A percentile compares a stretch with the other conserved stretches of the same genome.
Conservation (phyloP, 2,329 filamentous ascomycete genomes). For the Aspergillus ruber region DNA sequence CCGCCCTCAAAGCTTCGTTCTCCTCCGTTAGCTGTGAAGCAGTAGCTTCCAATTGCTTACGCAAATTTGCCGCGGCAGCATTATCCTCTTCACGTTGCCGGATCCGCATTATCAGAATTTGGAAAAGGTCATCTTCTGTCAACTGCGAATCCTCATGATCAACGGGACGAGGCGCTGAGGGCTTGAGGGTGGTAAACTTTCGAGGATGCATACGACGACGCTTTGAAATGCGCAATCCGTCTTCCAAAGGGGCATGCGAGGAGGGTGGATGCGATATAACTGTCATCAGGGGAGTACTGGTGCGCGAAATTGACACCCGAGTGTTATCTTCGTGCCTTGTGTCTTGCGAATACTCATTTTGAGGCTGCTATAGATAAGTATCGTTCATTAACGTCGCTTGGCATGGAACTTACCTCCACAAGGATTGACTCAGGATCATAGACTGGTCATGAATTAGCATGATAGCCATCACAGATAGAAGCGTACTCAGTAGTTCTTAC, state of each 20-base stretch:
- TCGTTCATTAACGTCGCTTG: too few relatives aligned
- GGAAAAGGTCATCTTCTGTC: slow-evolving; percentile 31
- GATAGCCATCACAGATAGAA: too few relatives aligned
- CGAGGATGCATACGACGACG: slow-evolving; percentile 5
- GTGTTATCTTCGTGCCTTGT: neutral
- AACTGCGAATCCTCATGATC: slow-evolving; percentile 7
- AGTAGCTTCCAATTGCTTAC: slow-evolving; percentile 21
- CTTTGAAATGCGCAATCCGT: slow-evolving; percentile 7
- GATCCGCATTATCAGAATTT: slow-evolving; percentile 28
- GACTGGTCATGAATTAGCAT: too few relatives aligned
- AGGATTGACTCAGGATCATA: too few relatives aligned
- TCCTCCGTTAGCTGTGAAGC: slow-evolving; percentile 19
- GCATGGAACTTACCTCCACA: too few relatives aligned
- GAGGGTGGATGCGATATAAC: neutral
- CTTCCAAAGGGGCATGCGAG: neutral
- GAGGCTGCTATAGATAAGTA: neutral
- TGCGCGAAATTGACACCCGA: neutral
- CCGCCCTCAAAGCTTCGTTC: slow-evolving; percentile 20
- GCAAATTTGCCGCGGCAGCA: slow-evolving; percentile 12
- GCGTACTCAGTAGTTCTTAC: neutral
- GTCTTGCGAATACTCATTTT: neutral
- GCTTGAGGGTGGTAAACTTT: slow-evolving; percentile 1
- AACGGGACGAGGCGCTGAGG: neutral
- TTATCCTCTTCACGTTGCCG: slow-evolving; percentile 31
- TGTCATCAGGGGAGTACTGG: neutral